phyloP scores from a whole-genome alignment of 2,329 filamentous ascomycete genomes.

The Metarhizium humberi region DNA sequence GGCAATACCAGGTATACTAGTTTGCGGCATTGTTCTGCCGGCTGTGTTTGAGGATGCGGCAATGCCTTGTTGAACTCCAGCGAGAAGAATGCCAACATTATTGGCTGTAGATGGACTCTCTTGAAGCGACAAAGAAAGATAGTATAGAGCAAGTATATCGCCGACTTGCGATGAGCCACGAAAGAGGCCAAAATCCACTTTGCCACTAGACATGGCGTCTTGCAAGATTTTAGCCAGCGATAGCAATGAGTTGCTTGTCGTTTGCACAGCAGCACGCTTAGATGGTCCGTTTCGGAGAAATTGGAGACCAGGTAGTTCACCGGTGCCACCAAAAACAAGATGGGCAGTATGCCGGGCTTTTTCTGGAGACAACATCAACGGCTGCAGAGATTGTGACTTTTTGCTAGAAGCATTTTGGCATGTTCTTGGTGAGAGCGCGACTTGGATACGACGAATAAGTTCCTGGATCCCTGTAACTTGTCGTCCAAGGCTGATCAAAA shows the following conservation, averaged over 20 bases:
- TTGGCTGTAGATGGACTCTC: conserved; percentile 97
- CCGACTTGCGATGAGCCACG: conserved; percentile 67
- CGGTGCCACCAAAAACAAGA: conserved; percentile 68
- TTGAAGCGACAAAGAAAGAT: conserved; percentile 86
- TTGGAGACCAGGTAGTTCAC: conserved; percentile 70
- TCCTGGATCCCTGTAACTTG: conserved; percentile 61
- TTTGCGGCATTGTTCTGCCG: conserved; percentile 12
- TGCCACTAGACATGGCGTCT: conserved; percentile 78
- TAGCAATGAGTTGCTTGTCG: conserved; percentile 88
- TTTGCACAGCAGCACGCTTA: conserved; percentile 74
- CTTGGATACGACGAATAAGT: conserved; percentile 70
- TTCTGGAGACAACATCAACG: conserved; percentile 74
- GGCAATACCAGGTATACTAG: conserved; percentile 63
- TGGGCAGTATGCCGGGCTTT: conserved; percentile 74
- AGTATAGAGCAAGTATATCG: conserved; percentile 91
- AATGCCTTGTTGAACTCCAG: conserved; percentile 68
- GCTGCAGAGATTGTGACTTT: conserved; percentile 22
- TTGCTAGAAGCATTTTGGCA: conserved; percentile 6
- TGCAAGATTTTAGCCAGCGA: conserved; percentile 97
- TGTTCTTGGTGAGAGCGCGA: conserved; percentile 45
- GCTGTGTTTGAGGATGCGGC: conserved; percentile 19
- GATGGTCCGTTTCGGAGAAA: conserved; percentile 62
- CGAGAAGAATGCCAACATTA: conserved; percentile 95
- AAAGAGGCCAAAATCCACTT: conserved; percentile 41
- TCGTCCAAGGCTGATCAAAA: conserved; percentile 75